Percentiles rank a stretch among this genome's conserved stretches.
These are phyloP conservation scores for Termitomyces sp. DNA, from an alignment of 768 basidiomycete species.

Conservation along the genomic window DNA sequence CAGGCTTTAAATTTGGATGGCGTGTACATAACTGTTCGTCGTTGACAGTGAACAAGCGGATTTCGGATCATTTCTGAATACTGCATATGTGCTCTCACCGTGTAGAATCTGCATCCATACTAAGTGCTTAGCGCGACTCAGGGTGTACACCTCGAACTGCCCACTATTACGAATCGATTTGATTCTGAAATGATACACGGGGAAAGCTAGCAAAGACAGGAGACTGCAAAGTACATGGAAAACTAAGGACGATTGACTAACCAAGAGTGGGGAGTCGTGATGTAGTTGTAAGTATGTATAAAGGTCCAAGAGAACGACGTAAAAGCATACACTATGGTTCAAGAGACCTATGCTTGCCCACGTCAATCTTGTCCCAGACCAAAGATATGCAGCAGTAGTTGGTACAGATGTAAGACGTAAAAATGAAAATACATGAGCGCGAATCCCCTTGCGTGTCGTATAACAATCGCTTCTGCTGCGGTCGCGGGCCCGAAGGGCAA, in stretches of 20 bases:
- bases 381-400: slow-evolving; percentile 19
- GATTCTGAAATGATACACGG: slow-evolving; percentile 7
- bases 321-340: slow-evolving; percentile 7
- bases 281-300: not conserved
- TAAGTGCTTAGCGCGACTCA: not conserved
- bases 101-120: too few species aligned
- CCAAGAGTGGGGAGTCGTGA: not conserved
- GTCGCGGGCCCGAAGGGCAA: slow-evolving; percentile 13
- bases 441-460: slow-evolving; percentile 17
- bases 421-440: slow-evolving; percentile 18
- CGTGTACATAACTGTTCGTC: too few species aligned
- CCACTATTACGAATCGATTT: not conserved
- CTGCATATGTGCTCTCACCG: too few species aligned
- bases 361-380: slow-evolving; percentile 10
- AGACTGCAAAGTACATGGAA: slow-evolving; percentile 11
- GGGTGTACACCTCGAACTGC: not conserved
- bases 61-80: too few species aligned
- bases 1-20: too few species aligned
- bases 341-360: slow-evolving; percentile 2
- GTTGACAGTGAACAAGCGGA: too few species aligned
- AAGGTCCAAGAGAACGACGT: slow-evolving; percentile 1
- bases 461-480: slow-evolving; percentile 13
- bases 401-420: slow-evolving; percentile 23
- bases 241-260: not conserved
- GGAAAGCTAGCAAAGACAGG: slow-evolving; percentile 5